Base-by-base conservation (phyloP, 495 filamentous ascomycete species). In the Hyaloscypha hepaticicola region DNA sequence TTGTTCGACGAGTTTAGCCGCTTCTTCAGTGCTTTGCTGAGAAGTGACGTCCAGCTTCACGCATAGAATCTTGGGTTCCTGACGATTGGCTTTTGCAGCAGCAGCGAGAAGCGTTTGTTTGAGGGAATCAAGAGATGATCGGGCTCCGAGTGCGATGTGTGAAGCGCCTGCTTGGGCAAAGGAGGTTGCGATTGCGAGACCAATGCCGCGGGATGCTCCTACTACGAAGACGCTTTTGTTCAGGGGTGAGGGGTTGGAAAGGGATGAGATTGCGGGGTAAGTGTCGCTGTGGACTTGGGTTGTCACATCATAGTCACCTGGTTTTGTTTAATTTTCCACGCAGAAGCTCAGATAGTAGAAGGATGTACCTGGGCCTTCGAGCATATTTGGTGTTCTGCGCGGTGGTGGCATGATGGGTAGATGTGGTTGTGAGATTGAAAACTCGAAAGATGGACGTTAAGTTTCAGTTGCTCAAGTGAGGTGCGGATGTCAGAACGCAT, bases 131-230 rank as follows among this genome's bases (percentile, higher is more conserved):
- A 76, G 72, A 45, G 70, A 66, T 9, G 75, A 77, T 38, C 84
- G 79, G 0, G 82, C 83, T 8, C 72, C 77, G 21, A 85, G 66
- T 8, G 73, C 58, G 26, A 72, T 69, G 3, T 63, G 45, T 7
- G 64, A 65, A 1, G 63, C 62, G 8, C 83, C 82, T 14, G 78
- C 77, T 29, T 71, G 74, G 0, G 80, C 81, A 63, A 73, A 84
- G 8, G 77, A 72, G 51, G 78, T 58, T 1, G 77, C 75, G n/a
- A 76, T 82, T 0, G 75, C 74, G 3, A 66, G 72, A 16, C 82
- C 81, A 45, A 86, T 73, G 5, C 82, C 81, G 27, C 74, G 76
- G 7, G 75, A 77, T 0, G 79, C 82, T 1, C 83, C 81, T 9
- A 74, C 80, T 51, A 85, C 77, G 61, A 85, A 72, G 53, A 83